phyloP scores from a whole-genome alignment of 257 asterid species.

The Penstemon eatonii region DNA sequence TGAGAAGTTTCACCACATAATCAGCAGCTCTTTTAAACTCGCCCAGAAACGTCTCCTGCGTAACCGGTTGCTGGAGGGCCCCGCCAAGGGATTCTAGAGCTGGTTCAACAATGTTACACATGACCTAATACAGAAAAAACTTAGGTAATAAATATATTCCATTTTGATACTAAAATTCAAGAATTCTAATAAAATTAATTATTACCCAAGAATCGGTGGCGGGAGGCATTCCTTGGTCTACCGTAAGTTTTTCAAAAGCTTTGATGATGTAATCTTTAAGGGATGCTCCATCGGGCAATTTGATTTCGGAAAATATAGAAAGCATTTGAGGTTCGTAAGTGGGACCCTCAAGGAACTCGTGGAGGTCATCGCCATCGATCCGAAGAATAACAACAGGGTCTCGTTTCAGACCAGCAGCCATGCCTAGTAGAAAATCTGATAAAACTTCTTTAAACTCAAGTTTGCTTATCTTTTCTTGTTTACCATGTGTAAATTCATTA shows the following conservation, averaged over 20 bases:
- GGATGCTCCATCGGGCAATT: constrained; percentile 44
- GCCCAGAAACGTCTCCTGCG: constrained; percentile 64
- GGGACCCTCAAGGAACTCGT: constrained; percentile 58
- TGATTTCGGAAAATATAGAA: constrained; percentile 55
- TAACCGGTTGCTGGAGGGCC: constrained; percentile 48
- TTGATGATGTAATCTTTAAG: constrained; percentile 55
- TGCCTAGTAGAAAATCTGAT: constrained; percentile 77
- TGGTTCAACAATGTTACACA: constrained; percentile 63
- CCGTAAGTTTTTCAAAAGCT: constrained; percentile 79
- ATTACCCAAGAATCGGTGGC: constrained; percentile 88
- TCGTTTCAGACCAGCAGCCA: constrained; percentile 95
- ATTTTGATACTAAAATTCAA: background rate
- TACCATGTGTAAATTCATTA: constrained; percentile 80
- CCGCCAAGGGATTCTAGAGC: constrained; percentile 55
- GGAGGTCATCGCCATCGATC: constrained; percentile 84
- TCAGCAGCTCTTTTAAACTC: constrained; percentile 59
- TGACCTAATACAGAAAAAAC: constrained; percentile 47
- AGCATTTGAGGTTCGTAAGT: constrained; percentile 62
- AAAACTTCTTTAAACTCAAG: constrained; percentile 75
- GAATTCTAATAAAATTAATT: background rate
- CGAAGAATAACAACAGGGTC: constrained; percentile 92
- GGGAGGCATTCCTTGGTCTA: constrained; percentile 95
- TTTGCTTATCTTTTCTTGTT: constrained; percentile 66
- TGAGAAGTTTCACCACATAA: constrained; percentile 55
- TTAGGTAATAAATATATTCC: too few relatives aligned